A percentile compares a stretch with the other conserved stretches of the same genome.
Evolutionary conservation across 2,329 filamentous ascomycete genomes (phyloP).

Genomic region (Xylariaceae sp.): DNA sequence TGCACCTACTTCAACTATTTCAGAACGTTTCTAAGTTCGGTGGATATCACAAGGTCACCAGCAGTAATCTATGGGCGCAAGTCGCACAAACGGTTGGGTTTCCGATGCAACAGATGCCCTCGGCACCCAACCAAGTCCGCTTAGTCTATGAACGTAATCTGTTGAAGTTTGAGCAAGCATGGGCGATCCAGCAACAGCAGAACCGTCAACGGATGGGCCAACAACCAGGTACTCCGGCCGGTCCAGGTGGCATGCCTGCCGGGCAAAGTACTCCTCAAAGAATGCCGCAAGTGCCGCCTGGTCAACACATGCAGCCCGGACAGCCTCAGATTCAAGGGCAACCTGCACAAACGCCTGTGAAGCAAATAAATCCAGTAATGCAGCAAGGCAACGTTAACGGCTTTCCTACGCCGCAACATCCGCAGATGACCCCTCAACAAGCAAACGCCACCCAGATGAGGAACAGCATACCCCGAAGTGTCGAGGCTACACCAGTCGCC

Average conservation of each 20-base stretch:
- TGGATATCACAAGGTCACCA: constrained; percentile 70
- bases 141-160: constrained; percentile 73
- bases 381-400: constrained; percentile 46
- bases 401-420: constrained; percentile 40
- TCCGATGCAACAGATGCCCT: constrained; percentile 57
- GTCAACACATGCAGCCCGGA: constrained; percentile 37
- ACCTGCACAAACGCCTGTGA: constrained; percentile 37
- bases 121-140: constrained; percentile 65
- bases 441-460: constrained; percentile 37
- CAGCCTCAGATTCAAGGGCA: constrained; percentile 39
- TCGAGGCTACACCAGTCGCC: constrained; percentile 39
- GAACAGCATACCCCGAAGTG: constrained; percentile 48
- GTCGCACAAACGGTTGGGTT: constrained; percentile 65
- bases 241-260: constrained; percentile 26
- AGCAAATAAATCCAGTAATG: constrained; percentile 42
- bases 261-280: constrained; percentile 38
- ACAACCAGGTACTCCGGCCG: constrained; percentile 32
- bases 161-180: constrained; percentile 69
- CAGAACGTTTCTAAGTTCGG: constrained; percentile 70
- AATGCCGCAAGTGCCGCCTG: constrained; percentile 37
- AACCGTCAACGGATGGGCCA: constrained; percentile 52
- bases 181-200: constrained; percentile 51
- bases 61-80: constrained; percentile 67
- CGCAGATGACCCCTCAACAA: constrained; percentile 40
- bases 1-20: constrained; percentile 76